These are phyloP conservation scores for Oleoguttula mirabilis DNA, from an alignment of 495 filamentous ascomycete genomes.

Conservation along the genomic window DNA sequence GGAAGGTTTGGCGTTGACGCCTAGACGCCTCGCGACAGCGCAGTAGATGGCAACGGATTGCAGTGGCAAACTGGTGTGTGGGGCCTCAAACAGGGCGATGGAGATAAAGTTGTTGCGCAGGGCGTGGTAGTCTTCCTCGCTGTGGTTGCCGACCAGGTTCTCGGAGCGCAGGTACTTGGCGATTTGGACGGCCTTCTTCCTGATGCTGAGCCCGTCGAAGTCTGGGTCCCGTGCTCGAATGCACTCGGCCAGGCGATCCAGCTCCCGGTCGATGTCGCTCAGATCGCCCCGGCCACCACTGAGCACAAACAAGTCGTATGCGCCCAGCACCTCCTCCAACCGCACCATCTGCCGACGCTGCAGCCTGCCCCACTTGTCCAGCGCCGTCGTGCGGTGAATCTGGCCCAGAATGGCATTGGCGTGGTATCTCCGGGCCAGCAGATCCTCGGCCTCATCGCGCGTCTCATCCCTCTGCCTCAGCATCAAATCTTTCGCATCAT, in stretches of 20 bases:
- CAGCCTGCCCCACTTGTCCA: conserved; percentile 59
- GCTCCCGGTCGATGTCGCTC: conserved; percentile 50
- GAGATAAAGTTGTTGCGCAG: conserved; percentile 80
- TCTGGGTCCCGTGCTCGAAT: conserved; percentile 40
- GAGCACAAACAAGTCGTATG: conserved; percentile 80
- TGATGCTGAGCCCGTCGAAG: conserved; percentile 41
- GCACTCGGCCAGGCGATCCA: conserved; percentile 50
- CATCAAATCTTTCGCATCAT: conserved; percentile 80
- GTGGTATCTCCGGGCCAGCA: conserved; percentile 76
- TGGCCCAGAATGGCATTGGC: conserved; percentile 57
- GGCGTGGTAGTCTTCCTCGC: conserved; percentile 56
- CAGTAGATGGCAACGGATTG: conserved; percentile 67
- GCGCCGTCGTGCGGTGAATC: conserved; percentile 68
- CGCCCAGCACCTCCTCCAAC: conserved; percentile 63
- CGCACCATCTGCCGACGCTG: conserved; percentile 39
- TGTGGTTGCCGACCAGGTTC: conserved; percentile 54
- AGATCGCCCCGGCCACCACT: conserved; percentile 57
- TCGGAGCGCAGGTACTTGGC: conserved; percentile 52
- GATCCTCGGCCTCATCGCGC: conserved; percentile 53
- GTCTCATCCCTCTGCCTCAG: conserved; percentile 42
- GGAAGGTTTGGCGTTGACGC: conserved; percentile 59
- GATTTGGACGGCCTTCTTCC: conserved; percentile 54
- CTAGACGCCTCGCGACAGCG: conserved; percentile 50
- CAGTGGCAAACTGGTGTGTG: conserved; percentile 64
- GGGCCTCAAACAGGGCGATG: conserved; percentile 44